Evolutionary conservation across 441 rosid genomes (phyloP).

Genomic region (Raphanus hybrid): DNA sequence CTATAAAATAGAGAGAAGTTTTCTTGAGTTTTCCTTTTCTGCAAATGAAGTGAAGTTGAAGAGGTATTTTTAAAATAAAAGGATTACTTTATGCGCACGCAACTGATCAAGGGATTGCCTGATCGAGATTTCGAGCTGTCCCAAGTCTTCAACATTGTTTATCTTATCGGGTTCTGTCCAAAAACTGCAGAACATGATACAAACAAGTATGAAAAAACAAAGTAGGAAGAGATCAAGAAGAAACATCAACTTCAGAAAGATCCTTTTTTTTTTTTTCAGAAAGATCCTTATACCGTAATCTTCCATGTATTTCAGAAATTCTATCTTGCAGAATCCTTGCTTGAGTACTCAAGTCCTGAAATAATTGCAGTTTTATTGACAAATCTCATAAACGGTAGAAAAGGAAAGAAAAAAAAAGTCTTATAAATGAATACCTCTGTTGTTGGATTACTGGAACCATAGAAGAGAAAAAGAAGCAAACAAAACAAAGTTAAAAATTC

Average conservation of each 20-base stretch:
- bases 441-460: constrained; percentile 66
- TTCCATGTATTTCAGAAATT: constrained; percentile 65
- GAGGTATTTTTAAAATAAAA: constrained; percentile 10
- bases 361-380: background rate
- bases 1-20: constrained; percentile 39
- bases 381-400: background rate
- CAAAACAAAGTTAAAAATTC: constrained; percentile 14
- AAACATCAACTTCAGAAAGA: constrained; percentile 19
- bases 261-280: background rate
- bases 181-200: constrained; percentile 51
- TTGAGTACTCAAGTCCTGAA: constrained; percentile 67
- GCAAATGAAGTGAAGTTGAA: background rate
- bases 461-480: constrained; percentile 13
- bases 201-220: constrained; percentile 40
- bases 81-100: constrained; percentile 63
- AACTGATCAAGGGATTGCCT: constrained; percentile 67
- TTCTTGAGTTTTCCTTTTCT: background rate
- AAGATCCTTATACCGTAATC: constrained; percentile 45
- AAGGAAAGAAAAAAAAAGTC: background rate
- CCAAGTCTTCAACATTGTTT: constrained; percentile 65
- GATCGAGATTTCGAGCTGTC: constrained; percentile 69
- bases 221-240: background rate
- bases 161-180: constrained; percentile 72
- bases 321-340: constrained; percentile 59
- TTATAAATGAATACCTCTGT: constrained; percentile 58